These are phyloP conservation scores for Debaryomyces nepalensis DNA, from an alignment of 1,139 yeast species.

Conservation along the genomic window DNA sequence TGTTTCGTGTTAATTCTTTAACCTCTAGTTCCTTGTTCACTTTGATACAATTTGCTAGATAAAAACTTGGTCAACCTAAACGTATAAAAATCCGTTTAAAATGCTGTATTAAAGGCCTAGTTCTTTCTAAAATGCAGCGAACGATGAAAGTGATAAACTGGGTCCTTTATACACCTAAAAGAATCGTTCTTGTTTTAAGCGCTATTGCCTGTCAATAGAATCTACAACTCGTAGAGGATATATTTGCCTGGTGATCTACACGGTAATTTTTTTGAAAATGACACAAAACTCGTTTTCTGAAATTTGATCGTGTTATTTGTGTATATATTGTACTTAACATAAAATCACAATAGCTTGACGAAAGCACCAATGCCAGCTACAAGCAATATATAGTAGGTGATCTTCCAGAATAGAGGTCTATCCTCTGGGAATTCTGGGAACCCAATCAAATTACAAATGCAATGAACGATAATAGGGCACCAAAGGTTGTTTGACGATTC, in stretches of 20 bases:
- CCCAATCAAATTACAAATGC: constrained; percentile 79
- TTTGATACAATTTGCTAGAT: too few species aligned
- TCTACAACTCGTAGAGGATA: not conserved
- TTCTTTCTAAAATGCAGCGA: constrained; percentile 1
- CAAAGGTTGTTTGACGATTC: constrained; percentile 55
- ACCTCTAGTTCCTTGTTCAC: too few species aligned
- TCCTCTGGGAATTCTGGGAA: constrained; percentile 57
- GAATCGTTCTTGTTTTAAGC: not conserved
- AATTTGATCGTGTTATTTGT: constrained; percentile 2
- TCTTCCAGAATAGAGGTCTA: constrained; percentile 20
- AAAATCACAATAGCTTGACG: constrained; percentile 12
- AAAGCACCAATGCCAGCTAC: constrained; percentile 50
- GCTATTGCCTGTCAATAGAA: not conserved
- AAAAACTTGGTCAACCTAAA: too few species aligned
- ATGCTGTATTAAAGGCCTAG: not conserved
- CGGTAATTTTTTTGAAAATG: constrained; percentile 9
- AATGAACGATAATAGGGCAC: constrained; percentile 68
- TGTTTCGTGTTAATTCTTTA: not conserved
- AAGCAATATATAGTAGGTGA: constrained; percentile 47
- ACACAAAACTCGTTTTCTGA: constrained; percentile 14
- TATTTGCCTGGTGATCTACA: constrained; percentile 10
- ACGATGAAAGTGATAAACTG: not conserved
- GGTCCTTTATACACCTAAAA: not conserved
- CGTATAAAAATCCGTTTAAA: too few species aligned
- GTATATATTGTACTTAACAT: not conserved